A percentile compares a stretch with the other conserved stretches of the same genome.
phyloP scores from a whole-genome alignment of 345 rosid genomes.

The Eucalyptus brandiana region DNA sequence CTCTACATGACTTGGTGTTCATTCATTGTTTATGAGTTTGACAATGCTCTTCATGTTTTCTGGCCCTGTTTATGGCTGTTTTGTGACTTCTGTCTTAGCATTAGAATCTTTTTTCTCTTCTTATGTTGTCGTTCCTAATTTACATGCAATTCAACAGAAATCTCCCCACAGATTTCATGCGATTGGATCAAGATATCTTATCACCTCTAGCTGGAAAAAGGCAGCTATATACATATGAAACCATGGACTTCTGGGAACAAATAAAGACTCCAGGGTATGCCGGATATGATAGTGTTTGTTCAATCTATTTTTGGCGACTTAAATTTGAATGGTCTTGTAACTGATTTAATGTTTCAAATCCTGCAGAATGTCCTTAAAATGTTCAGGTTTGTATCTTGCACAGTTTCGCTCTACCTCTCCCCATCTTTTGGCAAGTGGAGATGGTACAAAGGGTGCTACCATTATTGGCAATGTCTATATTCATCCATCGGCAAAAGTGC shows the following conservation, averaged over 20 bases:
- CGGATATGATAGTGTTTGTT: not conserved
- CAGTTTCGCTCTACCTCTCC: slow-evolving; percentile 70
- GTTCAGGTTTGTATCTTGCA: slow-evolving; percentile 75
- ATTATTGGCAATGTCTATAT: slow-evolving; percentile 75
- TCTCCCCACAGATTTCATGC: slow-evolving; percentile 55
- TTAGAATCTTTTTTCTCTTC: not conserved
- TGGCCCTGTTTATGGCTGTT: not conserved
- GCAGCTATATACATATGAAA: slow-evolving; percentile 69
- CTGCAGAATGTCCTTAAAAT: slow-evolving; percentile 81
- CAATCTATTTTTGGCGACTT: not conserved
- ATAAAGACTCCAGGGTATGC: slow-evolving; percentile 91
- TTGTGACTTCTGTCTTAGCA: not conserved
- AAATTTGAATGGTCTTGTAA: not conserved
- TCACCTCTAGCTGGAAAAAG: slow-evolving; percentile 97
- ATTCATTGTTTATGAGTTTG: not conserved
- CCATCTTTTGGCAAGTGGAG: slow-evolving; percentile 67
- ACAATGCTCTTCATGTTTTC: not conserved
- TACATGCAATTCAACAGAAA: slow-evolving; percentile 20
- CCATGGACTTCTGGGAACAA: slow-evolving; percentile 95
- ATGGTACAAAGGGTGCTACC: slow-evolving; percentile 59
- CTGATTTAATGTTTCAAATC: not conserved
- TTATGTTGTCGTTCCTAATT: not conserved
- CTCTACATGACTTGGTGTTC: not conserved
- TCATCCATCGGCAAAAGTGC: slow-evolving; percentile 96
- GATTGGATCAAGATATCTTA: slow-evolving; percentile 90